A percentile compares a stretch with the other conserved stretches of the same genome.
Evolutionary conservation across 2,329 filamentous ascomycete species (phyloP).

Genomic region (Pseudogymnoascus sp.): DNA sequence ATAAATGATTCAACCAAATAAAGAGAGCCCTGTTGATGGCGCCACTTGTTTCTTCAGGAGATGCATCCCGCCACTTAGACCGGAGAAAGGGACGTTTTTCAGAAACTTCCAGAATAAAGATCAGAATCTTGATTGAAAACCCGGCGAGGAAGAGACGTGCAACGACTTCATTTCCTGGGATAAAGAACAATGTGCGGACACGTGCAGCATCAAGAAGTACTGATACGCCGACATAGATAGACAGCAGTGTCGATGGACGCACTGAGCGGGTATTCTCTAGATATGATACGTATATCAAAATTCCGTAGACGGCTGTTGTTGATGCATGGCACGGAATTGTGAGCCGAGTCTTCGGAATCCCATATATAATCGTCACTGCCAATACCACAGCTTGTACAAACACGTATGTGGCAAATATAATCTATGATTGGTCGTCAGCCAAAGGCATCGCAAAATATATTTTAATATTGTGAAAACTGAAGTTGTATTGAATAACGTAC

Average conservation of each 20-base stretch:
- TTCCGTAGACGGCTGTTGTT: neutral
- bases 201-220: conserved; percentile 37
- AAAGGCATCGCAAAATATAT: neutral
- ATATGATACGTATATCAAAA: conserved; percentile 25
- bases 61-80: conserved; percentile 10
- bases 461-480: neutral
- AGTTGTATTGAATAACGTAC: neutral
- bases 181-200: conserved; percentile 36
- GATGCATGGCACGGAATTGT: neutral
- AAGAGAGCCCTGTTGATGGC: conserved; percentile 30
- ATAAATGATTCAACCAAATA: conserved; percentile 30
- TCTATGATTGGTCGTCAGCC: neutral
- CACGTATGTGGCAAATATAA: neutral
- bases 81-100: conserved; percentile 26
- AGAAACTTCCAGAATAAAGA: conserved; percentile 33
- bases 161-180: conserved; percentile 20
- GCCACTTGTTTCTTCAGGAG: conserved; percentile 28
- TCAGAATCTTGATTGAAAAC: conserved; percentile 22
- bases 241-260: conserved; percentile 36
- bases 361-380: neutral
- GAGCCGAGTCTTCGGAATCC: neutral
- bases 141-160: conserved; percentile 24
- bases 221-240: conserved; percentile 33
- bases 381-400: neutral
- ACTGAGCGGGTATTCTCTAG: conserved; percentile 29